phyloP scores from a whole-genome alignment of 106 monocot genomes.

The Dendrobium nobile region DNA sequence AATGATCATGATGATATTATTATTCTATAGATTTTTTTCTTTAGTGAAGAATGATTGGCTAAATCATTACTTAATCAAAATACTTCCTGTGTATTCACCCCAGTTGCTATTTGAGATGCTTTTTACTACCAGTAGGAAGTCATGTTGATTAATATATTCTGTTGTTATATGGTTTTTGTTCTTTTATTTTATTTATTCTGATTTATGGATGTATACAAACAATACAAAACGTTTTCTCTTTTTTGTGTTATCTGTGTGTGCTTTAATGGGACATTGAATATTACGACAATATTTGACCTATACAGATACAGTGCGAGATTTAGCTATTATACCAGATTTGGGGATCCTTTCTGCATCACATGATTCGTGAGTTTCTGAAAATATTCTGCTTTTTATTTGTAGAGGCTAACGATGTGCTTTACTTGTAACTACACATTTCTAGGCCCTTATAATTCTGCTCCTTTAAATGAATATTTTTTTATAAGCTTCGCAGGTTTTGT shows the following conservation, averaged over 20 bases:
- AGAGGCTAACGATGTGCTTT: background rate
- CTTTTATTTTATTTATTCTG: background rate
- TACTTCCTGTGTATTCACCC: background rate
- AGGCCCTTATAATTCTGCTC: background rate
- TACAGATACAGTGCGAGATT: constrained; percentile 82
- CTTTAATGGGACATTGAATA: background rate
- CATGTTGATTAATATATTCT: background rate
- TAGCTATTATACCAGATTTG: constrained; percentile 74
- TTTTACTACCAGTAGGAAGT: background rate
- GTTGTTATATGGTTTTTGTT: background rate
- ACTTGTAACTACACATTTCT: background rate
- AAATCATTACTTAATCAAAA: background rate
- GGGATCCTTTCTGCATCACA: constrained; percentile 98
- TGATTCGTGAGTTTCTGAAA: constrained; percentile 58
- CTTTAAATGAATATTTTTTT: background rate
- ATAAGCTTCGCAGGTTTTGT: background rate
- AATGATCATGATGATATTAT: background rate
- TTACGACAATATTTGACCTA: background rate
- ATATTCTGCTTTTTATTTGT: background rate
- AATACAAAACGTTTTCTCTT: background rate
- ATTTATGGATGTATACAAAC: background rate
- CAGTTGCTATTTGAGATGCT: background rate
- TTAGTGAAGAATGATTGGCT: background rate
- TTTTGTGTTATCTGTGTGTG: background rate
- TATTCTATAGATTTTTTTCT: background rate